Evolutionary conservation across 345 rosid genomes (phyloP).

Genomic region (Acer yangbiense): DNA sequence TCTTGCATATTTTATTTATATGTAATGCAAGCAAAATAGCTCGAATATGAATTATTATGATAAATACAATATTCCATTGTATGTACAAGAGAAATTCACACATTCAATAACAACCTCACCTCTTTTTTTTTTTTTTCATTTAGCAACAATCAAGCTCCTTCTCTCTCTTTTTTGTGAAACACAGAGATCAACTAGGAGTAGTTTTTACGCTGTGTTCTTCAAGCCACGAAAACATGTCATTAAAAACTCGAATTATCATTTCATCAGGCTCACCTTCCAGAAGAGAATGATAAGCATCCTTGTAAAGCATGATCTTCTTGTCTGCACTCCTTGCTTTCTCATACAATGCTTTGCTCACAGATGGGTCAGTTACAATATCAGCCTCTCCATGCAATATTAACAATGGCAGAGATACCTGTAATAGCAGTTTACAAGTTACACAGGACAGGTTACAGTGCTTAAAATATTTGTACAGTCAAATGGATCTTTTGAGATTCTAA

Average conservation of each 20-base stretch:
- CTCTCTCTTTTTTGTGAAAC: background rate
- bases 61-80: background rate
- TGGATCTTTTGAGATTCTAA: background rate
- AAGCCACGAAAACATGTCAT: constrained; percentile 81
- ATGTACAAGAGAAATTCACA: background rate
- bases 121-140: background rate
- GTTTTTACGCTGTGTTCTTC: constrained; percentile 44
- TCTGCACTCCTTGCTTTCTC: constrained; percentile 78
- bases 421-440: constrained; percentile 10
- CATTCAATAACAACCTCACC: background rate
- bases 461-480: background rate
- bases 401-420: constrained; percentile 79
- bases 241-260: constrained; percentile 56
- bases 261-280: constrained; percentile 96
- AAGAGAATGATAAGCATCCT: constrained; percentile 72
- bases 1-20: too few relatives aligned
- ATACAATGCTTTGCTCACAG: constrained; percentile 79
- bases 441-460: background rate
- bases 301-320: constrained; percentile 68
- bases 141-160: constrained; percentile 2
- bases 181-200: constrained; percentile 4
- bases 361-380: constrained; percentile 83
- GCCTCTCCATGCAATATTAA: constrained; percentile 86
- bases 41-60: too few relatives aligned
- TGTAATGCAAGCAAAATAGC: too few relatives aligned